Base-by-base conservation (phyloP, 257 asterid genomes). In the Ilex aquifolium region DNA sequence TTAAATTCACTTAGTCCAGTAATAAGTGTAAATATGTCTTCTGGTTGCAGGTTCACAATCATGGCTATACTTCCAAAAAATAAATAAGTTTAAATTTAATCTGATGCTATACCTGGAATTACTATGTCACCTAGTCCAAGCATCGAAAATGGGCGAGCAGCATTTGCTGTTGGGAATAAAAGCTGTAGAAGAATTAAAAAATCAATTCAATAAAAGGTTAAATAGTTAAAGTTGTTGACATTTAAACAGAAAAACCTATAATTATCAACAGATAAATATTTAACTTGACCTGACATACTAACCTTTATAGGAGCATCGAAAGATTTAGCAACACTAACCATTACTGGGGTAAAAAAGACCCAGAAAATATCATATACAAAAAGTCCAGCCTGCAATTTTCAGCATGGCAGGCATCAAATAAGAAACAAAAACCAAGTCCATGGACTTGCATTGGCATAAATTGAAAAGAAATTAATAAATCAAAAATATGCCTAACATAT, bases 241-340 rank as follows among this genome's bases (percentile, higher is more conserved):
- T 4, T 36, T 36, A 36, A 36, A 36, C 8, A 36, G 5, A 4
- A 36, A 36, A 36, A 36, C 8, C 42, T 8, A 36, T 36, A 46
- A 50, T 53, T 59, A 31, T 60, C 27, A 64, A 4, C 42, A 52
- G 56, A 57, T 54, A 2, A 16, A 62, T 16, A 44, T 30, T 12
- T 32, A 65, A 36, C 42, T 30, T 9, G 56, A 57, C 64, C 56
- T 17, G 59, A 44, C 46, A 59, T 30, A 67, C 77, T 11, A 30
- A 90, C 97, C 98, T 88, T 92, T 64, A 92, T 92, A 32, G 97
- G 98, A 64, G 98, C 98, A 73, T 92, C 97, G 71, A 92, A 92
- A 42, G 97, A 88, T 72, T 88, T 92, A 32, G 97, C 97, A 54
- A 88, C 98, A 71, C 97, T 88, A 69, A 92, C 97, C 98, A 92